These are phyloP conservation scores for Penicillium nucicola DNA, from an alignment of 495 filamentous ascomycete genomes.

Conservation along the genomic window DNA sequence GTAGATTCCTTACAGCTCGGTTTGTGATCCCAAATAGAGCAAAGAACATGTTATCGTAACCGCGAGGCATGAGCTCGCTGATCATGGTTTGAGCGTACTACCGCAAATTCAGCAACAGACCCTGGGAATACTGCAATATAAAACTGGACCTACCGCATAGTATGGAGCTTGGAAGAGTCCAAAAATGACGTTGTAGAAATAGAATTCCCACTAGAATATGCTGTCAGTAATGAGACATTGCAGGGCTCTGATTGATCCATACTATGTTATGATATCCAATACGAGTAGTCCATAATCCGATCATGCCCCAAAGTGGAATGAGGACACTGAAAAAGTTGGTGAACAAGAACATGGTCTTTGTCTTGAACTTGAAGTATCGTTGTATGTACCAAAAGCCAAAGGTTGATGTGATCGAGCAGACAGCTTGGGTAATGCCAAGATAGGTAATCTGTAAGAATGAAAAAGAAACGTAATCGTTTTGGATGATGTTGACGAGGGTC, in stretches of 20 bases:
- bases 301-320: conserved; percentile 51
- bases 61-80: conserved; percentile 47
- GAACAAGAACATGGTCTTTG: conserved; percentile 48
- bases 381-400: conserved; percentile 54
- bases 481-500: conserved; percentile 45
- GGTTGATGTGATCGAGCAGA: conserved; percentile 41
- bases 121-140: background rate
- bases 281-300: conserved; percentile 44
- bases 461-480: conserved; percentile 45
- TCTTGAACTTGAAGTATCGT: conserved; percentile 43
- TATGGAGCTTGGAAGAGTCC: conserved; percentile 50
- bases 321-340: conserved; percentile 49
- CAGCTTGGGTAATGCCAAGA: conserved; percentile 44
- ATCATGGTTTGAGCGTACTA: conserved; percentile 55
- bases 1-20: conserved; percentile 35
- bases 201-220: conserved; percentile 42
- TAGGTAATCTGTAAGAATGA: conserved; percentile 50
- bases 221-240: background rate
- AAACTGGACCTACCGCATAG: conserved; percentile 35
- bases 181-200: conserved; percentile 50
- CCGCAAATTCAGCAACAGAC: background rate
- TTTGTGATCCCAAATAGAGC: conserved; percentile 52
- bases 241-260: conserved; percentile 3
- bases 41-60: conserved; percentile 54
- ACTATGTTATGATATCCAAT: conserved; percentile 48